Evolutionary conservation across 768 basidiomycete species (phyloP).

Genomic region (Lyophyllum semitale): DNA sequence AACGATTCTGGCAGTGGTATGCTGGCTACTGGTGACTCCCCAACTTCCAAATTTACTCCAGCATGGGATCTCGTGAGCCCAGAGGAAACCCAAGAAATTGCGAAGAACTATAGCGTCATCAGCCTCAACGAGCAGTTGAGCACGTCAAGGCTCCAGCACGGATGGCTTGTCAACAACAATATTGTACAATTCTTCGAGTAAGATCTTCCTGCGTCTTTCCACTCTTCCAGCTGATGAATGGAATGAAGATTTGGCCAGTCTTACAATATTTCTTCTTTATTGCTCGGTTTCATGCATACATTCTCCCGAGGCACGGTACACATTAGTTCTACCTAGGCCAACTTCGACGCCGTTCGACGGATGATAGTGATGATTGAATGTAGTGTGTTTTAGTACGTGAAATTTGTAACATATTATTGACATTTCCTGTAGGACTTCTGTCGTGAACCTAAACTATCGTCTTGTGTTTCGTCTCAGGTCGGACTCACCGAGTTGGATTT

Average conservation of each 20-base stretch:
- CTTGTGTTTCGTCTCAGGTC: too few species aligned
- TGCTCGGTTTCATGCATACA: constrained; percentile 32
- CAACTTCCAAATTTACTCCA: neutral
- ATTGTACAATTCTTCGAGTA: constrained; percentile 4
- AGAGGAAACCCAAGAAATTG: neutral
- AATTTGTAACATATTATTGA: too few species aligned
- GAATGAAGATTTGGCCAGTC: neutral
- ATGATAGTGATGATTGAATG: too few species aligned
- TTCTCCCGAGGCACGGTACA: constrained; percentile 42
- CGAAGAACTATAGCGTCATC: neutral
- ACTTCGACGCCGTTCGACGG: too few species aligned
- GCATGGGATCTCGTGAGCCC: neutral
- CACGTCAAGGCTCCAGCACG: neutral
- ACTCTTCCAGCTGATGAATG: too few species aligned
- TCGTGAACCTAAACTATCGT: too few species aligned
- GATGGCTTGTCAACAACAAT: neutral
- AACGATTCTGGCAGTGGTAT: neutral
- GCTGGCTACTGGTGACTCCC: neutral
- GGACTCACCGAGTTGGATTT: too few species aligned
- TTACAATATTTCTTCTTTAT: constrained; percentile 19
- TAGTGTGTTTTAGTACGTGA: too few species aligned
- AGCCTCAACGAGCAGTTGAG: neutral
- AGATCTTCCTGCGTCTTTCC: neutral
- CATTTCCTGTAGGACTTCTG: too few species aligned
- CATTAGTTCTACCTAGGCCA: constrained; percentile 16